Base-by-base conservation (phyloP, 2,329 filamentous ascomycete genomes). In the Paraphoma sp. region DNA sequence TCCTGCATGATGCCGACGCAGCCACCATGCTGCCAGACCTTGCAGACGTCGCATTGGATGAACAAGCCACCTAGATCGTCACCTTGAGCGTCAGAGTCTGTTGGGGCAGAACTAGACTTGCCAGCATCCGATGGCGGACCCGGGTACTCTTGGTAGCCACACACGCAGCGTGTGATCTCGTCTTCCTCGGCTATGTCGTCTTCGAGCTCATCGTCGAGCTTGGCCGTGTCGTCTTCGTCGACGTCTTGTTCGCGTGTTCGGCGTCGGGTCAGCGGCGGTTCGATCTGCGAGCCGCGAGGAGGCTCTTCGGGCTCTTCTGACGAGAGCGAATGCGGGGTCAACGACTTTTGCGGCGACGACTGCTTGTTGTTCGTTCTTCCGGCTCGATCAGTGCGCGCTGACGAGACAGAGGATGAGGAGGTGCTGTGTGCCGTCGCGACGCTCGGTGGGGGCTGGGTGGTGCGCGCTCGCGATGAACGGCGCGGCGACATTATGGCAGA, bases 1-100 rank as follows among this genome's bases (percentile, higher is more conserved):
- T 97, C 94, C 66, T 95, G 95, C 81, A 96, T 93, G 71, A 99
- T 97, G 58, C 95, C 94, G 57, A 99, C 94, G 73, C 95, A 99
- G 58, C 93, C 94, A 70, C 95, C 95, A 76, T 99, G 95, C 77
- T 99, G 95, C 95, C 94, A 99, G 62, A 98, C 95, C 76, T 96
- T 96, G 83, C 95, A 99, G 63, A 91, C 84, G 79, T 98, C 95
- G 84, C 95, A 99, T 81, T 98, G 94, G 65, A 99, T 93, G 79
- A 97, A 99, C 78, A 98, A 90, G 50, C 93, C 94, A 44, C 94
- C 95, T 64, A 94, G 85, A 64, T 98, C 94, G 70, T 97, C 93
- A 31, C 67, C 70, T 63, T 69, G 71, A 16, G 65, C 55, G 51
- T 74, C 73, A 57, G 81, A 88, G 80, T 80, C 87, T 79, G 76